Evolutionary conservation across 228 moss, liverwort and hornwort species (phyloP).

Genomic region (Sphagnum magellanicum): DNA sequence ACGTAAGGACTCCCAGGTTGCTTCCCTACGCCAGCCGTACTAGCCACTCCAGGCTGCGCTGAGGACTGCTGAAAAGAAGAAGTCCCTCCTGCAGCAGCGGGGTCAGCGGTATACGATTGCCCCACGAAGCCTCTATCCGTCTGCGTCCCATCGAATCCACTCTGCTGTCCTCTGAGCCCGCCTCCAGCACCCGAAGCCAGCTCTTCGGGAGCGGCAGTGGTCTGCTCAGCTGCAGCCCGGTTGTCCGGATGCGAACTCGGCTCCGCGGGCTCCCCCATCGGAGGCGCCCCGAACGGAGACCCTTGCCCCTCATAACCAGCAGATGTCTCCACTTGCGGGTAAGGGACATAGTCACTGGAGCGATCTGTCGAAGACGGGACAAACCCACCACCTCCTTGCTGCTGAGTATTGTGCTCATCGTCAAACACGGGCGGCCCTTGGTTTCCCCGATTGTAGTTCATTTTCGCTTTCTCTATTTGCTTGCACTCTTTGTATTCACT

Average conservation of each 20-base stretch:
- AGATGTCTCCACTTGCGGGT: conserved; percentile 16
- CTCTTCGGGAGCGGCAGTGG: conserved; percentile 3
- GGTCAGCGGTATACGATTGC: conserved; percentile 11
- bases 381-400: conserved; percentile 12
- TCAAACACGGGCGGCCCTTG: conserved; percentile 33
- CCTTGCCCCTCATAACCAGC: conserved; percentile 4
- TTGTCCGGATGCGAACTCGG: conserved; percentile 60
- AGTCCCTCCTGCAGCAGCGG: neutral
- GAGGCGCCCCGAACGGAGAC: conserved; percentile 38
- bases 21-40: conserved; percentile 19
- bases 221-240: conserved; percentile 33
- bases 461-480: neutral
- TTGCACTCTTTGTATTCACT: too few species aligned
- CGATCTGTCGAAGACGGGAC: conserved; percentile 27
- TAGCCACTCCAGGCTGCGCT: conserved; percentile 32
- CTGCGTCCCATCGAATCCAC: conserved; percentile 3
- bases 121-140: conserved; percentile 26
- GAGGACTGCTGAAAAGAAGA: conserved; percentile 25
- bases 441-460: conserved; percentile 4
- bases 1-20: conserved; percentile 53
- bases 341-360: conserved; percentile 3
- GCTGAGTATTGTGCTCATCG: conserved; percentile 13
- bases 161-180: neutral
- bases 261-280: conserved; percentile 56
- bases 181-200: neutral